Evolutionary conservation across 495 filamentous ascomycete genomes (phyloP).

Genomic region (Penicillium riverlandense): DNA sequence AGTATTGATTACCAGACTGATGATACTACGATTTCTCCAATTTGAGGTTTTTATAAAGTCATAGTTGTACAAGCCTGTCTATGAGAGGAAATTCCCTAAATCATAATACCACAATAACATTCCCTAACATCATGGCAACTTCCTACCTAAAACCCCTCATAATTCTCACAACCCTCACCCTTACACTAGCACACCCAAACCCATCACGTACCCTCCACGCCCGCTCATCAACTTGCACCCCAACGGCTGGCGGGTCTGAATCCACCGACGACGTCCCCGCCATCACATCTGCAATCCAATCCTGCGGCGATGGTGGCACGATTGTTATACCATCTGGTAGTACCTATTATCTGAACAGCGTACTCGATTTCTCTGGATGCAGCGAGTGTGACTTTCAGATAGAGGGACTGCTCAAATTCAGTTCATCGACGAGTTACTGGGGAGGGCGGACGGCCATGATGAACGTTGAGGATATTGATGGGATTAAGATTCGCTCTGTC

Average conservation of each 20-base stretch:
- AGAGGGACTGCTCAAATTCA: constrained; percentile 33
- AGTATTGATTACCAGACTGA: too few species aligned
- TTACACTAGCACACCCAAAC: constrained; percentile 1
- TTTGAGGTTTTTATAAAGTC: too few species aligned
- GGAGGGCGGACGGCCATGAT: constrained; percentile 32
- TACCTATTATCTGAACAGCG: constrained; percentile 34
- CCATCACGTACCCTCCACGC: constrained; percentile 1
- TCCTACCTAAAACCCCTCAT: neutral
- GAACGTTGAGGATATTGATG: constrained; percentile 22
- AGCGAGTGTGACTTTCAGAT: constrained; percentile 33
- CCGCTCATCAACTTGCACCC: constrained; percentile 29
- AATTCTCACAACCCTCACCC: neutral
- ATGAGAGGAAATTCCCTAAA: too few species aligned
- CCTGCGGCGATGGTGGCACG: constrained; percentile 33
- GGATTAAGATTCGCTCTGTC: constrained; percentile 27
- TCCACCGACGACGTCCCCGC: constrained; percentile 33
- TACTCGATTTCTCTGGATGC: constrained; percentile 31
- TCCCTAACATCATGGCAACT: neutral
- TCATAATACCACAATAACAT: neutral
- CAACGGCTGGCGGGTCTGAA: constrained; percentile 19
- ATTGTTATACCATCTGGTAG: constrained; percentile 34
- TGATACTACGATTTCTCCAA: too few species aligned
- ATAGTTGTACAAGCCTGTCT: too few species aligned
- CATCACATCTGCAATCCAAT: constrained; percentile 26
- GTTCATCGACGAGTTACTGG: constrained; percentile 31